Evolutionary conservation across 768 basidiomycete genomes (phyloP).

Genomic region (Lactifluus rugatus): DNA sequence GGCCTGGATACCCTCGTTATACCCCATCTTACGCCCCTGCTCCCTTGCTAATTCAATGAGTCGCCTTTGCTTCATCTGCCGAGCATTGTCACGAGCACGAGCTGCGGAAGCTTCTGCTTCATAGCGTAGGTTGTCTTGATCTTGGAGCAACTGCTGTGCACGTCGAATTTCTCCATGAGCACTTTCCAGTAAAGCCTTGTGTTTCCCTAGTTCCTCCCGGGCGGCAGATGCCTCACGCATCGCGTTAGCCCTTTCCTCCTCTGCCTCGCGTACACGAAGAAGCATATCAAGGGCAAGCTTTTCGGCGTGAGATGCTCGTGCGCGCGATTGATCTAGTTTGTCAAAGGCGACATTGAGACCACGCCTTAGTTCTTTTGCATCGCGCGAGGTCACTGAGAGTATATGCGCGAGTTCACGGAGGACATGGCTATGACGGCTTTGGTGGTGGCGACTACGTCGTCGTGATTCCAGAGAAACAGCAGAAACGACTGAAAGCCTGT

Average conservation of each 20-base stretch:
- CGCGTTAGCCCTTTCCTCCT: constrained; percentile 31
- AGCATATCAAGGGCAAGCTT: constrained; percentile 39
- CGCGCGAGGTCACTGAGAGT: constrained; percentile 16
- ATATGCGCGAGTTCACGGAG: constrained; percentile 19
- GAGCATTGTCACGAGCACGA: constrained; percentile 35
- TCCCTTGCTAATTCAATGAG: constrained; percentile 34
- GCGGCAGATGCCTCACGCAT: constrained; percentile 32
- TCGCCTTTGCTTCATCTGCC: constrained; percentile 35
- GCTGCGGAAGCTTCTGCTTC: constrained; percentile 40
- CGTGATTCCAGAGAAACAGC: constrained; percentile 16
- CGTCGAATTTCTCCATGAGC: constrained; percentile 37
- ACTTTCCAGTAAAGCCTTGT: constrained; percentile 37
- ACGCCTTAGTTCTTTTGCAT: constrained; percentile 24
- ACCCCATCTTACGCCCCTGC: constrained; percentile 35
- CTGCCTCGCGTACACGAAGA: constrained; percentile 32
- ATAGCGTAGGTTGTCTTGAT: constrained; percentile 33
- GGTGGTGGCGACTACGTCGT: constrained; percentile 15
- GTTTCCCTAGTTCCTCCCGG: constrained; percentile 36
- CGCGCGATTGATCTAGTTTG: constrained; percentile 32
- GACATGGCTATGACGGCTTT: constrained; percentile 8
- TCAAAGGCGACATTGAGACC: constrained; percentile 25
- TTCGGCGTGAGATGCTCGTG: constrained; percentile 37
- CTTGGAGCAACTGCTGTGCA: constrained; percentile 35
- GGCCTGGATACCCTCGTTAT: constrained; percentile 31
- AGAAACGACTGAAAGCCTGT: constrained; percentile 14